Evolutionary conservation across 805 yeast genomes (phyloP), one percentile per base, ranked within the genome.

Genomic region (Komagataella pseudopastoris): DNA sequence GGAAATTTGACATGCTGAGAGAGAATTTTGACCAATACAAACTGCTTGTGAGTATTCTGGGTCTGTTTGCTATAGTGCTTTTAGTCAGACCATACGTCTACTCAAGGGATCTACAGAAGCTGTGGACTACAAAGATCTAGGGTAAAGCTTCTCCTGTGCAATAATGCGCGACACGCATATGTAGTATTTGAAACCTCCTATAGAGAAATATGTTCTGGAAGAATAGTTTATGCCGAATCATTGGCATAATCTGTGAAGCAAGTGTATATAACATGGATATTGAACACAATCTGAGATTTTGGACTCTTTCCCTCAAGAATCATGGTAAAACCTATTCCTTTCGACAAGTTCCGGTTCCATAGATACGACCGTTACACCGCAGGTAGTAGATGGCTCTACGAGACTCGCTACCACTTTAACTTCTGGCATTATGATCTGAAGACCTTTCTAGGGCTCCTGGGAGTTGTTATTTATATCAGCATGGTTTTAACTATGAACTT

Each of bases 1-100:
- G 78, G 46, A 86, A 88, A 45, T 90, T 87, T 66, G 99, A 91
- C 66, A 71, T 78, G 50, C 72, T 91, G 63, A 77, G 81, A 23
- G 67, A 73, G 30, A 71, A 74, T 50, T 93, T 93, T 61, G 88
- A 83, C 58, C 84, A 79, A 59, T 61, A 69, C 12, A 83, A 80
- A 57, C 73, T 91, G 47, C 48, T 84, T 6, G 55, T 71, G 5
- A 86, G 96, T 1, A 73, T 90, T 2, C 64, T 66, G 0, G 70
- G 74, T 0, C 68, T 90, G 48, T 51, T 77, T 1, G 62, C 70
- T 0, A 71, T 71, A 0, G 77, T 77, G 48, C 55, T 72, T 5
- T 58, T 75, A n/a, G 63, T 80, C 30, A 75, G 73, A 49, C 89
- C 90, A 18, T 68, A 78, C 65, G 85, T 80, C 1, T 64, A 66